phyloP scores from a whole-genome alignment of 2,329 filamentous ascomycete species.

The Mariannaea sp. region DNA sequence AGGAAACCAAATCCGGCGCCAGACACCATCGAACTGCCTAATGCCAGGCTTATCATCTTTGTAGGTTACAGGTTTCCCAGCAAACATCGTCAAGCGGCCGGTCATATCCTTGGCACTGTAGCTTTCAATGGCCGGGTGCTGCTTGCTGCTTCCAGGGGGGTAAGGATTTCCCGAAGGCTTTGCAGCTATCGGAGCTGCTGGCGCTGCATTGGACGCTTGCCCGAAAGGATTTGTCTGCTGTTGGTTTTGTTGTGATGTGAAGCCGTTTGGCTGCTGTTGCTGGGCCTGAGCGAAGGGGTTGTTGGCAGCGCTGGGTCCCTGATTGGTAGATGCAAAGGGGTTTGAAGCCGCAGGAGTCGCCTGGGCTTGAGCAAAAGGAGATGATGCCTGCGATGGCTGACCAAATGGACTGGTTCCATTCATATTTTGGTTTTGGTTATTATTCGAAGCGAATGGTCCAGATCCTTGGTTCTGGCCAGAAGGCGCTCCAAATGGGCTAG shows the following conservation, averaged over 20 bases:
- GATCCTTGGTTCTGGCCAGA: conserved; percentile 20
- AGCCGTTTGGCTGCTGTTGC: conserved; percentile 33
- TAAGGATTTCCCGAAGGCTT: conserved; percentile 46
- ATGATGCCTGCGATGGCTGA: conserved; percentile 28
- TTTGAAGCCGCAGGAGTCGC: conserved; percentile 31
- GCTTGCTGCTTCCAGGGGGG: conserved; percentile 48
- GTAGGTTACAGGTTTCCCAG: conserved; percentile 67
- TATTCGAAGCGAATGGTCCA: conserved; percentile 29
- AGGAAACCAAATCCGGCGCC: conserved; percentile 74
- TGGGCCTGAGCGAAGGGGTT: conserved; percentile 39
- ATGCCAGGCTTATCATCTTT: conserved; percentile 54
- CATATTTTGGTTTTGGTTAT: conserved; percentile 26
- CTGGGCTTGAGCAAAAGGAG: conserved; percentile 32
- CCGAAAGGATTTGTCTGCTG: conserved; percentile 33
- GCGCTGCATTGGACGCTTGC: conserved; percentile 29
- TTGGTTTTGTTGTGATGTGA: conserved; percentile 31
- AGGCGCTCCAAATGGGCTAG: conserved; percentile 40
- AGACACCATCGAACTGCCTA: conserved; percentile 57
- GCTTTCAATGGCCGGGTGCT: conserved; percentile 50
- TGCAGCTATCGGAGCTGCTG: conserved; percentile 13
- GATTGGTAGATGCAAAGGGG: conserved; percentile 35
- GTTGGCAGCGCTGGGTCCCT: conserved; percentile 20
- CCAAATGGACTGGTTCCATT: conserved; percentile 36
- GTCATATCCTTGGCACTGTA: conserved; percentile 51
- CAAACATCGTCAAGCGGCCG: conserved; percentile 61